phyloP scores from a whole-genome alignment of 106 monocot genomes.

The Allium cepa region DNA sequence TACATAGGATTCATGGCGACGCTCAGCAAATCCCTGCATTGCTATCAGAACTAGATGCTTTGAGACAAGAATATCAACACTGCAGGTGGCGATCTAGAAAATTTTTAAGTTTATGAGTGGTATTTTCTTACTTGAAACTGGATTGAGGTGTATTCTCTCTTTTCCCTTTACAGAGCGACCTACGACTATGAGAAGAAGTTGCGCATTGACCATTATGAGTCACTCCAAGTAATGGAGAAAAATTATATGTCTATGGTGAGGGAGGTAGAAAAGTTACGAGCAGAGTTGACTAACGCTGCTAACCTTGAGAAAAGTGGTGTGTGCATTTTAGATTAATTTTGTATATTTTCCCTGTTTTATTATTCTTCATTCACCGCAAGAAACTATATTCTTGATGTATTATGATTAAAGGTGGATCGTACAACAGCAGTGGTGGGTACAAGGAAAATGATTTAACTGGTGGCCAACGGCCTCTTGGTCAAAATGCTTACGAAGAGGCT shows the following conservation, averaged over 20 bases:
- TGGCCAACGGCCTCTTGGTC: conserved; percentile 32
- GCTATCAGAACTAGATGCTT: conserved; percentile 51
- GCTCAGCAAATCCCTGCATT: conserved; percentile 52
- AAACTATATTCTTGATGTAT: not conserved
- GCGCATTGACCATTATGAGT: conserved; percentile 61
- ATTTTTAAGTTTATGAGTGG: not conserved
- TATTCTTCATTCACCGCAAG: not conserved
- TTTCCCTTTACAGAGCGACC: conserved; percentile 32
- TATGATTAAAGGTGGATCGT: conserved; percentile 21
- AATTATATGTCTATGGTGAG: conserved; percentile 77
- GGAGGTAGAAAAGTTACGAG: conserved; percentile 66
- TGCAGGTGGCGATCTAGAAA: conserved; percentile 34
- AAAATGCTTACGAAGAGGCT: conserved; percentile 39
- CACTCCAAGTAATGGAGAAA: conserved; percentile 80
- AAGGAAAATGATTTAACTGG: conserved; percentile 31
- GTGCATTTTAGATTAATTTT: not conserved
- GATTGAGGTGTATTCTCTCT: not conserved
- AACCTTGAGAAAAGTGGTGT: conserved; percentile 30
- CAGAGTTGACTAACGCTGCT: conserved; percentile 45
- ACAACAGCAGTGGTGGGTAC: conserved; percentile 18
- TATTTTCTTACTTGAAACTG: not conserved
- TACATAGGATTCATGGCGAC: conserved; percentile 43
- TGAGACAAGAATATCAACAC: conserved; percentile 74
- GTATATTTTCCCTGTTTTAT: not conserved
- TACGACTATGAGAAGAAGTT: conserved; percentile 84